Base-by-base conservation (phyloP, 78 protist genomes). In the Dictyostelium citrinum region DNA sequence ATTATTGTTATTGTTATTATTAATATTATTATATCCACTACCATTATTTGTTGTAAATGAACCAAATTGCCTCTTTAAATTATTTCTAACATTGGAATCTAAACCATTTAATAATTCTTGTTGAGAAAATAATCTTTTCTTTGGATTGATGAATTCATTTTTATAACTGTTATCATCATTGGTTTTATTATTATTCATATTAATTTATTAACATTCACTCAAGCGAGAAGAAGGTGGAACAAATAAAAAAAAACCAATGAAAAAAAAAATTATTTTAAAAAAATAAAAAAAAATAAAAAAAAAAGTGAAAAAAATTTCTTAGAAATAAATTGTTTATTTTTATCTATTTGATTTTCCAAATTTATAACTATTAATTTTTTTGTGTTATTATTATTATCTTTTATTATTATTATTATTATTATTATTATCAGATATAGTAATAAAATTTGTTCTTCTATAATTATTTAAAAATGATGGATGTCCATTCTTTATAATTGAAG, bases 21-120 rank as follows among this genome's bases (percentile, higher is more conserved):
- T 0, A 27, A 0, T 29, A 83, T 11, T 60, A 16, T 24, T 83
- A 31, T n/a, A n/a, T n/a, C n/a, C n/a, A n/a, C n/a, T n/a, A n/a
- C n/a, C n/a, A n/a, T n/a, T n/a, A n/a, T n/a, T n/a, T n/a, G n/a
- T 31, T 49, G 55, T 29, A 31, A 86, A 86, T 77, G 92, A 61
- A 29, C 92, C 92, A 45, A 77, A 86, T 31, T 43, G 81, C n/a
- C 68, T 74, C 46, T 55, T 70, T 76, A 64, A n/a, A 20, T 2
- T 9, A 33, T 86, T 35, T 86, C 92, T 86, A 11, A 27, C 51
- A 61, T 76, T 86, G 16, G 92, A 60, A 64, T 86, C 92, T 12
- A 86, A 86, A 5, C 33, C 76, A 58, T 77, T 61, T 6, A 61
- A 29, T 43, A 86, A 31, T 24, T 86, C 92, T 12, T 86, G 60